A percentile compares a stretch with the other conserved stretches of the same genome.
Evolutionary conservation across 768 basidiomycete species (phyloP).

Genomic region (Harrya chromipes): DNA sequence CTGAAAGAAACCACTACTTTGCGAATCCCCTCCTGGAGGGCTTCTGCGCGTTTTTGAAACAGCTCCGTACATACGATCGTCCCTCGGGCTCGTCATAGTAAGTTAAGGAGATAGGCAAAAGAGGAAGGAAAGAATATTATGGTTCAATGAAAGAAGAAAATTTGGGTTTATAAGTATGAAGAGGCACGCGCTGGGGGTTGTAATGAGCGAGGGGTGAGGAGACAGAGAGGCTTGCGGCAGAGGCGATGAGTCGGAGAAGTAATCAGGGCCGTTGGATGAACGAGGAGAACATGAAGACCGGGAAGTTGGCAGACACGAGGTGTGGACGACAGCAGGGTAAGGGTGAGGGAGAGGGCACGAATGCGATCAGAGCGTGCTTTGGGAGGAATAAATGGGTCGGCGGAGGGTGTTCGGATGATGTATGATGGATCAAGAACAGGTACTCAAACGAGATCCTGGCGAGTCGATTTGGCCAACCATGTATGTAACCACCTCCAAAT

Average conservation of each 20-base stretch:
- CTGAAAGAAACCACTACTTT: slow-evolving; percentile 65
- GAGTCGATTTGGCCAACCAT: slow-evolving; percentile 15
- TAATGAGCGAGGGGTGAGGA: slow-evolving; percentile 35
- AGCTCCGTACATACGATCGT: slow-evolving; percentile 68
- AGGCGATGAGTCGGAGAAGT: slow-evolving; percentile 38
- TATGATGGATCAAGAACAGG: slow-evolving; percentile 18
- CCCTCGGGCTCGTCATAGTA: slow-evolving; percentile 68
- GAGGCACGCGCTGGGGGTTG: slow-evolving; percentile 43
- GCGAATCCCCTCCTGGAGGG: slow-evolving; percentile 61
- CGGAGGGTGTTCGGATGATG: slow-evolving; percentile 28
- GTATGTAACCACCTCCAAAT: slow-evolving; percentile 23
- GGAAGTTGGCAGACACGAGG: slow-evolving; percentile 46
- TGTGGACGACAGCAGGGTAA: slow-evolving; percentile 38
- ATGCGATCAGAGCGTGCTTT: slow-evolving; percentile 20
- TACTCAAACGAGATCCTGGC: slow-evolving; percentile 20
- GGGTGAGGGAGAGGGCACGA: slow-evolving; percentile 33
- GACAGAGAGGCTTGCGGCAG: slow-evolving; percentile 33
- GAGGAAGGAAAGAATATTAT: slow-evolving; percentile 43
- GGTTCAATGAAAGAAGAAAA: slow-evolving; percentile 46
- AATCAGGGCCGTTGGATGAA: slow-evolving; percentile 45
- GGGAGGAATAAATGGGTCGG: slow-evolving; percentile 32
- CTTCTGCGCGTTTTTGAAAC: slow-evolving; percentile 60
- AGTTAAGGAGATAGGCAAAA: slow-evolving; percentile 57
- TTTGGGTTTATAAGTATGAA: slow-evolving; percentile 53
- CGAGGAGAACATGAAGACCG: slow-evolving; percentile 49